Conservation (phyloP, 345 rosid genomes). For the Corymbia maculata region DNA sequence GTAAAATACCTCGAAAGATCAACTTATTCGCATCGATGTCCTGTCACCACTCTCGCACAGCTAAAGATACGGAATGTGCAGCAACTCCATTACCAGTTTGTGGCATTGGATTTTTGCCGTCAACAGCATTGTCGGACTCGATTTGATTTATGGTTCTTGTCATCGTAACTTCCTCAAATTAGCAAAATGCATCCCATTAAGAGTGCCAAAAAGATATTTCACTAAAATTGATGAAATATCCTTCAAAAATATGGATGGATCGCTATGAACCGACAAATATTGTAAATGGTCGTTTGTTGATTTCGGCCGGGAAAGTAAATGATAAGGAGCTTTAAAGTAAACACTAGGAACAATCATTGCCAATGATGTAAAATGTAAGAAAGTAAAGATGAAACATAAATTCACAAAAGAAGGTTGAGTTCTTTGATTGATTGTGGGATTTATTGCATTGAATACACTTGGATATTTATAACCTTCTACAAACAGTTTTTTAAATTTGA, state of each 20-base stretch:
- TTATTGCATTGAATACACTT: background rate
- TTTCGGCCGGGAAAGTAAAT: background rate
- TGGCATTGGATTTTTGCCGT: background rate
- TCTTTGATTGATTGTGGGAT: background rate
- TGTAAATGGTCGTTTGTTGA: background rate
- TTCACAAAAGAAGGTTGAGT: background rate
- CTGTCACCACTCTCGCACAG: background rate
- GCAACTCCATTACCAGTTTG: background rate
- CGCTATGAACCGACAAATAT: background rate
- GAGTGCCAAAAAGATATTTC: background rate
- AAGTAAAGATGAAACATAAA: background rate
- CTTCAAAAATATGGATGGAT: background rate
- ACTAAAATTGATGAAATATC: too few species aligned
- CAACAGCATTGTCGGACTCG: background rate
- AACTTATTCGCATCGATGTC: background rate
- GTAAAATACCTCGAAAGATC: background rate
- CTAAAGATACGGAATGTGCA: background rate
- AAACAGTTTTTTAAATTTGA: background rate
- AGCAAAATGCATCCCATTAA: background rate
- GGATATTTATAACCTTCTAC: background rate
- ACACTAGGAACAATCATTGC: background rate
- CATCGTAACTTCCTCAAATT: background rate
- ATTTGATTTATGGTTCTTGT: background rate
- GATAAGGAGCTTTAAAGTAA: background rate
- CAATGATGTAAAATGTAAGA: background rate